phyloP scores from a whole-genome alignment of 2,329 filamentous ascomycete species.

The Aspergillus luchuensis region DNA sequence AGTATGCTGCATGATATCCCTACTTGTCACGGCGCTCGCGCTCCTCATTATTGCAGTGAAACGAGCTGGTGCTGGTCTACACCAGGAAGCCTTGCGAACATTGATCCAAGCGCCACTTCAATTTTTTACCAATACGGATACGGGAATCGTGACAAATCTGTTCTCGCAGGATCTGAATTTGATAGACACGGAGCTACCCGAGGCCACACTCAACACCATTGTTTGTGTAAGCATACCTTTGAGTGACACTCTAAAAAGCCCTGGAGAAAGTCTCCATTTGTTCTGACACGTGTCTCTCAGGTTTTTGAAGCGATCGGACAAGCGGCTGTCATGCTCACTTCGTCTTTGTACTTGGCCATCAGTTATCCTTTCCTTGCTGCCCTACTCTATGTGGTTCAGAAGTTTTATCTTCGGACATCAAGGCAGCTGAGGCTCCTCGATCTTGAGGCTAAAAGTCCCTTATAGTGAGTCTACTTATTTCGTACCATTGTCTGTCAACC shows the following conservation, averaged over 20 bases:
- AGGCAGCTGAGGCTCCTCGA: background rate
- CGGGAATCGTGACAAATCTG: conserved; percentile 49
- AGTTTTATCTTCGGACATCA: background rate
- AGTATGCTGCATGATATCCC: conserved; percentile 22
- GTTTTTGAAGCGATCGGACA: conserved; percentile 24
- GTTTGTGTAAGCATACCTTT: conserved; percentile 7
- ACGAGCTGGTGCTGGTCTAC: conserved; percentile 26
- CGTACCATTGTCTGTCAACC: background rate
- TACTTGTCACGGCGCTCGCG: background rate
- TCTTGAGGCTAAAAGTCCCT: background rate
- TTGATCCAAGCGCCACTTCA: conserved; percentile 39
- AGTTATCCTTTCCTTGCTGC: conserved; percentile 12
- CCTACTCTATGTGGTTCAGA: background rate
- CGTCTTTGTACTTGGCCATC: conserved; percentile 31
- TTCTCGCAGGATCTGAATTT: conserved; percentile 53
- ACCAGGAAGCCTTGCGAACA: conserved; percentile 23
- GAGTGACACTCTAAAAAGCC: background rate
- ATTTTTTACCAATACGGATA: conserved; percentile 49
- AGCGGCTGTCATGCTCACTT: conserved; percentile 20
- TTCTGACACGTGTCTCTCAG: background rate
- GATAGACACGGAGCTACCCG: conserved; percentile 47
- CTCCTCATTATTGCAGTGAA: conserved; percentile 24
- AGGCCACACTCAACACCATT: conserved; percentile 17
- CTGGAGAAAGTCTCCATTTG: background rate
- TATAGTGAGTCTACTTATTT: background rate